Evolutionary conservation across 2,329 filamentous ascomycete species (phyloP).

Genomic region (Hypocrella siamensis): DNA sequence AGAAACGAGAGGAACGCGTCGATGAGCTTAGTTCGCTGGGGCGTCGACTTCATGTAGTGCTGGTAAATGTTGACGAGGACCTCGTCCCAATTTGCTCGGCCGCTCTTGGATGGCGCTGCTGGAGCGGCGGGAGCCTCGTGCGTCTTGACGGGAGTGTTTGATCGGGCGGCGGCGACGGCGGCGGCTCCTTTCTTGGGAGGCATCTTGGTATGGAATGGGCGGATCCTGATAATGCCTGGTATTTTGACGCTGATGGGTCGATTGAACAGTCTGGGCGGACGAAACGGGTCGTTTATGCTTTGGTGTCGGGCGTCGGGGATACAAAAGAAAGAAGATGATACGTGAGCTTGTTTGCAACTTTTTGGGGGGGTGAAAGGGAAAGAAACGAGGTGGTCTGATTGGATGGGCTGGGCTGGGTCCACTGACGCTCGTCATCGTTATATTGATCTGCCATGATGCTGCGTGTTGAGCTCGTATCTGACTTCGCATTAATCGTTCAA

Average conservation of each 20-base stretch:
- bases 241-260: too few species aligned
- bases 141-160: background rate
- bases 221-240: too few species aligned
- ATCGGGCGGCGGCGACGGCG: constrained; percentile 1
- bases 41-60: constrained; percentile 66
- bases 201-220: constrained; percentile 23
- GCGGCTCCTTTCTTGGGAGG: constrained; percentile 32
- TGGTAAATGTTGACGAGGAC: constrained; percentile 57
- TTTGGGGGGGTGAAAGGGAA: constrained; percentile 11
- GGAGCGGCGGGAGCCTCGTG: background rate
- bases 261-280: too few species aligned
- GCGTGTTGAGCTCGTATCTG: too few species aligned
- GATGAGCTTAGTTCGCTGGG: constrained; percentile 81
- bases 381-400: constrained; percentile 14
- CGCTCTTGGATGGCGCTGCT: constrained; percentile 7
- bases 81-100: constrained; percentile 29
- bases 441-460: too few species aligned
- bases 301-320: constrained; percentile 9
- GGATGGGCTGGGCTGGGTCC: too few species aligned
- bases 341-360: too few species aligned
- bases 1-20: constrained; percentile 86
- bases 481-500: too few species aligned
- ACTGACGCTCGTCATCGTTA: too few species aligned
- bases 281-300: constrained; percentile 2
- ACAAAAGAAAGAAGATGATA: too few species aligned